These are phyloP conservation scores for Lactarius deliciosus DNA, from an alignment of 768 basidiomycete genomes.

Conservation along the genomic window DNA sequence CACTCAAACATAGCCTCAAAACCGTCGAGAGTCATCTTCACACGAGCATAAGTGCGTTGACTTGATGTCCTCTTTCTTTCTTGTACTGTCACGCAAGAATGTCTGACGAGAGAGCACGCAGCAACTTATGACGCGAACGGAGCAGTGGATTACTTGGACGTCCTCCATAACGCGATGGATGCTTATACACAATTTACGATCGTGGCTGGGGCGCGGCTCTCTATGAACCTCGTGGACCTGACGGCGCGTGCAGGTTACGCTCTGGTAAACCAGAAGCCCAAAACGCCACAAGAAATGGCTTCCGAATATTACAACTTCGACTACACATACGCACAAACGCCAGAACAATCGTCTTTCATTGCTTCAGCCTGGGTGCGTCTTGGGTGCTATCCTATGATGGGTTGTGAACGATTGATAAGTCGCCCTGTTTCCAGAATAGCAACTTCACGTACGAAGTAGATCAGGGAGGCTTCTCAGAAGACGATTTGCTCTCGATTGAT, in stretches of 20 bases:
- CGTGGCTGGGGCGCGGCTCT: conserved; percentile 45
- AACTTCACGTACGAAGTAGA: conserved; percentile 49
- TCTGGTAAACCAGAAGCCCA: conserved; percentile 45
- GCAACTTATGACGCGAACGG: conserved; percentile 55
- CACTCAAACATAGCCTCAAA: conserved; percentile 48
- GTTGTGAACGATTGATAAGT: background rate
- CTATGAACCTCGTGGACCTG: conserved; percentile 45
- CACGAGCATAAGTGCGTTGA: conserved; percentile 34
- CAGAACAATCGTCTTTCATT: conserved; percentile 56
- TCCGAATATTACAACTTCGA: conserved; percentile 57
- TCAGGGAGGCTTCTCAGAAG: conserved; percentile 54
- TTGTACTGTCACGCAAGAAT: background rate
- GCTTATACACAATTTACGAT: conserved; percentile 42
- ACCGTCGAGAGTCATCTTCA: conserved; percentile 42
- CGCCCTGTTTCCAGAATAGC: conserved; percentile 44
- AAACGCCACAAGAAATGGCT: conserved; percentile 47
- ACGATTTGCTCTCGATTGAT: conserved; percentile 46
- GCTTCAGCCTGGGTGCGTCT: conserved; percentile 54
- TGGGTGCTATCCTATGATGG: no score
- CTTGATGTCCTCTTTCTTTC: conserved; percentile 35
- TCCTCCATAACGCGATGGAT: conserved; percentile 42
- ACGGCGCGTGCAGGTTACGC: conserved; percentile 52
- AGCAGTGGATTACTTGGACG: conserved; percentile 45
- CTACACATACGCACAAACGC: conserved; percentile 53
- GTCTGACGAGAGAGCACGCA: conserved; percentile 27